Evolutionary conservation across 1,284 basidiomycete genomes (phyloP), one percentile per base, ranked within the genome.

Genomic region (Ganoderma leucocontextum): DNA sequence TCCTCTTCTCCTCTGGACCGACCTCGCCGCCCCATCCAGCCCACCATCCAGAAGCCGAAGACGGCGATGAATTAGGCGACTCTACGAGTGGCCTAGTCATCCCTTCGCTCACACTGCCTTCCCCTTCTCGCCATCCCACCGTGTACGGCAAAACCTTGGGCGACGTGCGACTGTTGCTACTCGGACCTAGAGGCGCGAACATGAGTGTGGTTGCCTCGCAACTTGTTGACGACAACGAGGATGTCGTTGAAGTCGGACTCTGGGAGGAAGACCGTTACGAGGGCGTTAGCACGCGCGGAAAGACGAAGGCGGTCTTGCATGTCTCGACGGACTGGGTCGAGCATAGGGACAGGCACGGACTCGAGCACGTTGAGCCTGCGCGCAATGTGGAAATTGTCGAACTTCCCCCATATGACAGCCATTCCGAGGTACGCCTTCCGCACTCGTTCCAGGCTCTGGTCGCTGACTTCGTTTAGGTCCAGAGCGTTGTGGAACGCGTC

Each of bases 271-370:
- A 79, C 19, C 75, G 80, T 36, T 81, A 78, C 44, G 81, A 79
- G 13, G 60, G 41, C 13, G 44, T 36, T 17, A n/a, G n/a, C 39
- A 52, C 44, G 6, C 66, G 66, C 35, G 68, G 69, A 8, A 70
- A 59, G 60, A 61, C 66, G 61, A 73, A 73, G 77, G 77, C 75
- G 55, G 77, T 87, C 35, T 74, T 89, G 35, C 82, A 81, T 33
- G 89, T 89, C 7, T 91, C 89, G 2, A 91, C 90, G 6, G 86
- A 90, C 75, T 92, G 90, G 91, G 78, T 89, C 15, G 89, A 90
- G 74, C 88, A 89, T 72, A 82, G 81, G 36, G 89, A 91, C 75
- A 82, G 82, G 2, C 87, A 90, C 72, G 90, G 89, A 0, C 81
- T 89, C 2, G 90, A 92, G 75, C 87, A 84, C 66, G 86, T 86